Base-by-base conservation (phyloP, 768 basidiomycete genomes). In the Amanita subjunquillea region DNA sequence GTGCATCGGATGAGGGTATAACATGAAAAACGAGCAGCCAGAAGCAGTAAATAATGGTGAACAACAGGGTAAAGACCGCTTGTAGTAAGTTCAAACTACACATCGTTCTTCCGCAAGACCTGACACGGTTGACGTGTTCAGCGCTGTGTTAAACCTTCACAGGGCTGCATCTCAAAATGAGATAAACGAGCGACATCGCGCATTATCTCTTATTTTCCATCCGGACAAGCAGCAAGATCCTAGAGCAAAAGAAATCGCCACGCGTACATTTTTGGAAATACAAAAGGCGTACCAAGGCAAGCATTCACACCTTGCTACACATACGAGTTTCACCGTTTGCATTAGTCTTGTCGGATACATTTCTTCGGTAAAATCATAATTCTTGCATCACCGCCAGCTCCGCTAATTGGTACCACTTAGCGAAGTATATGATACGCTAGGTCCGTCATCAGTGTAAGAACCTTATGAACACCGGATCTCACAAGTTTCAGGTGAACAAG, bases 251-350 rank as follows among this genome's bases (percentile, higher is more conserved):
- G 73, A 68, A 46, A 73, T 78, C 1, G 88, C 91, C 0, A 76
- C 80, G 23, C 72, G 74, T 30, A 77, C 76, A 47, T 91, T 92
- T 56, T 72, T 85, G 15, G 80, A 84, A 63, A 76, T 93, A 20
- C 87, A 91, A 57, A 84, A 83, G 57, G 89, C 91, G 10, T 91
- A 91, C 63, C 82, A 91, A 76, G 78, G 86, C 83, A 59, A 49
- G 72, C 55, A 3, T 34, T 41, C 13, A 7, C n/a, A 34, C 22
- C 13, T 39, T 23, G 27, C 20, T 34, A 17, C 17, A 29, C 46
- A 42, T 56, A 49, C 44, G 27, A 7, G 37, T 53, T 54, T 39
- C 29, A 43, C 36, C 8, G 7, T 45, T 3, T n/a, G 6, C 8
- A 48, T 57, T 60, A 82, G 83, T 91, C 22, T 66, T 91, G 27